A percentile compares a stretch with the other conserved stretches of the same genome.
Evolutionary conservation across 1,139 yeast genomes (phyloP).

Genomic region (Zygoascus sp.): DNA sequence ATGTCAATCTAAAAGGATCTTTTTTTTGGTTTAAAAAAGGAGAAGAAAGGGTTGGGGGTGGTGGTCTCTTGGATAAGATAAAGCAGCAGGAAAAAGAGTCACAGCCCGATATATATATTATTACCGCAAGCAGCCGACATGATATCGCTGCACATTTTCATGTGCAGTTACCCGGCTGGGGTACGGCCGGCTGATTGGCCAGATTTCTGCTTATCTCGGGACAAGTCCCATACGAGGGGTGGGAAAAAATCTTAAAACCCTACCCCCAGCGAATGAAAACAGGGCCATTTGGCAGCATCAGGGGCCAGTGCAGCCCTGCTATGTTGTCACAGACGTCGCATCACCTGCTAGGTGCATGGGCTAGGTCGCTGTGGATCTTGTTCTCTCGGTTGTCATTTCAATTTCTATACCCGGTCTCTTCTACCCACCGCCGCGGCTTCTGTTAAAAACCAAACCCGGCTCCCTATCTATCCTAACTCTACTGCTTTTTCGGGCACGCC

Average conservation of each 20-base stretch:
- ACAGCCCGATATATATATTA: slow-evolving; percentile 4
- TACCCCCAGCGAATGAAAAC: background rate
- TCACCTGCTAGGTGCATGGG: no score
- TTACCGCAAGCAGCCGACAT: slow-evolving; percentile 1
- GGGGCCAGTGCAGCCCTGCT: background rate
- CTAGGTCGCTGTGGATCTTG: no score
- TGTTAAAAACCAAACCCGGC: no score
- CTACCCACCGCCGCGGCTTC: no score
- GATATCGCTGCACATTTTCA: background rate
- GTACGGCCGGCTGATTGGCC: slow-evolving; percentile 4
- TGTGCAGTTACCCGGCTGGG: slow-evolving; percentile 1
- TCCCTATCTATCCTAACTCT: no score
- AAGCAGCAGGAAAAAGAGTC: background rate
- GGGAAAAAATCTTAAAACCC: background rate
- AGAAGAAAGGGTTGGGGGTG: background rate
- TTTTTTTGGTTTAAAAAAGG: background rate
- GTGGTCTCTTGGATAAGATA: background rate
- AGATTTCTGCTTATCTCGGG: slow-evolving; percentile 2
- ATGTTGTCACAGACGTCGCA: no score
- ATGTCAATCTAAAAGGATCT: background rate
- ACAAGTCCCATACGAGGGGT: background rate
- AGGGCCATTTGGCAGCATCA: background rate
- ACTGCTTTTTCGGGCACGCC: no score
- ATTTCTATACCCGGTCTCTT: no score
- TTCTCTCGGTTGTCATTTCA: no score